Evolutionary conservation across 2,329 filamentous ascomycete genomes (phyloP).

Genomic region (Bisporella sp.): DNA sequence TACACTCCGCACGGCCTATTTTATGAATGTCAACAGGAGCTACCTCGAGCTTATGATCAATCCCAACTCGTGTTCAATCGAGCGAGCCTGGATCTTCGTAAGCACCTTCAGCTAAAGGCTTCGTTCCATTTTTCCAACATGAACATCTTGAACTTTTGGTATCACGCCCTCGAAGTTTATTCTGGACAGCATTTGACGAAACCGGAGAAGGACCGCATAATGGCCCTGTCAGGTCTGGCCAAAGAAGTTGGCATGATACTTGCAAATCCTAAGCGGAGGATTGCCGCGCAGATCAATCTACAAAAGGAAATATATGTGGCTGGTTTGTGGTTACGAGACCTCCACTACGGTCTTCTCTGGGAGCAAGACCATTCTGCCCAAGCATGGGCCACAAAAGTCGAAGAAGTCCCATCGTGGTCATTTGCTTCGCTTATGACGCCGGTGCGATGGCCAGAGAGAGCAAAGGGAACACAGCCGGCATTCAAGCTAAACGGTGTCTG

Average conservation of each 20-base stretch:
- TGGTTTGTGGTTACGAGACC: constrained; percentile 4
- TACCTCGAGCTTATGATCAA: background rate
- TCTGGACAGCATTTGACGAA: background rate
- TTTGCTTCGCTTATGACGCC: background rate
- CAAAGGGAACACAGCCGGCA: background rate
- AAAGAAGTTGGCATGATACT: constrained; percentile 2
- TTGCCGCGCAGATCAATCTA: background rate
- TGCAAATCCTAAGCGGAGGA: background rate
- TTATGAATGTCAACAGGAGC: constrained; percentile 3
- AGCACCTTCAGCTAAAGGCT: constrained; percentile 1
- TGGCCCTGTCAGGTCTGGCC: constrained; percentile 1
- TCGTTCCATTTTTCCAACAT: constrained; percentile 1
- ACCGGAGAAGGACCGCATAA: constrained; percentile 1
- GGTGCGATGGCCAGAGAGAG: constrained; percentile 1
- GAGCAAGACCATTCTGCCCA: background rate
- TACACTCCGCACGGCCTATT: constrained; percentile 4
- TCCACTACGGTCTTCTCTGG: constrained; percentile 3
- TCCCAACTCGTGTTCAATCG: background rate
- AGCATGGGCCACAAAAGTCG: background rate
- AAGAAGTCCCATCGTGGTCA: constrained; percentile 2
- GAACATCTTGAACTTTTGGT: constrained; percentile 1
- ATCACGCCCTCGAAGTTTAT: constrained; percentile 1
- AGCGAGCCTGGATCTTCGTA: background rate
- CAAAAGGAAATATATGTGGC: constrained; percentile 4
- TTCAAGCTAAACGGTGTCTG: background rate